Evolutionary conservation across 1,284 basidiomycete species (phyloP).

Genomic region (Ustilago lituana): DNA sequence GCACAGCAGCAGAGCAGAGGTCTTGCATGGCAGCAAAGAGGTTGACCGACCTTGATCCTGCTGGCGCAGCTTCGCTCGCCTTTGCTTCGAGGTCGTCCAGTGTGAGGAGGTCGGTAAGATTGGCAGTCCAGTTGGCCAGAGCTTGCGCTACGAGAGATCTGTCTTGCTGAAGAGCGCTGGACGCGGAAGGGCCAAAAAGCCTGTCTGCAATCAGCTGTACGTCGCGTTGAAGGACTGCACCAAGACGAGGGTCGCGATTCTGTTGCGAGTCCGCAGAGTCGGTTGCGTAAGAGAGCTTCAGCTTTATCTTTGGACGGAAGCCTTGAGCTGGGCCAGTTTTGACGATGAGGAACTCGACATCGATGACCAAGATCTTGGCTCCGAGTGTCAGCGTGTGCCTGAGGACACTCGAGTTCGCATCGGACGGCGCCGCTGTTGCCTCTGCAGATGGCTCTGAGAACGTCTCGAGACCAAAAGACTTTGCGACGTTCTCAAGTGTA

Average conservation of each 20-base stretch:
- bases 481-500: slow-evolving; percentile 23
- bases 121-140: slow-evolving; percentile 25
- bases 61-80: slow-evolving; percentile 15
- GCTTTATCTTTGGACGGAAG: slow-evolving; percentile 20
- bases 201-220: slow-evolving; percentile 30
- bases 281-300: slow-evolving; percentile 47
- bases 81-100: slow-evolving; percentile 31
- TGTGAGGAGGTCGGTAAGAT: slow-evolving; percentile 29
- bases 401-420: neutral
- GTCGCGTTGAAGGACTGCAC: slow-evolving; percentile 26
- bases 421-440: neutral
- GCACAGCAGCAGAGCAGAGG: slow-evolving; percentile 12
- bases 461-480: slow-evolving; percentile 41
- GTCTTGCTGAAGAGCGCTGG: slow-evolving; percentile 8
- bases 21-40: slow-evolving; percentile 45
- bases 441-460: slow-evolving; percentile 37
- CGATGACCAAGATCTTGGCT: slow-evolving; percentile 51
- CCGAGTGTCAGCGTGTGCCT: slow-evolving; percentile 39
- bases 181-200: slow-evolving; percentile 20
- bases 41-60: slow-evolving; percentile 12
- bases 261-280: slow-evolving; percentile 31
- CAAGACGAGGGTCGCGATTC: slow-evolving; percentile 31
- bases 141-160: slow-evolving; percentile 14
- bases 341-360: slow-evolving; percentile 33
- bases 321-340: neutral